Conservation (phyloP, 208 protist species). For the Spironucleus salmonicida region DNA sequence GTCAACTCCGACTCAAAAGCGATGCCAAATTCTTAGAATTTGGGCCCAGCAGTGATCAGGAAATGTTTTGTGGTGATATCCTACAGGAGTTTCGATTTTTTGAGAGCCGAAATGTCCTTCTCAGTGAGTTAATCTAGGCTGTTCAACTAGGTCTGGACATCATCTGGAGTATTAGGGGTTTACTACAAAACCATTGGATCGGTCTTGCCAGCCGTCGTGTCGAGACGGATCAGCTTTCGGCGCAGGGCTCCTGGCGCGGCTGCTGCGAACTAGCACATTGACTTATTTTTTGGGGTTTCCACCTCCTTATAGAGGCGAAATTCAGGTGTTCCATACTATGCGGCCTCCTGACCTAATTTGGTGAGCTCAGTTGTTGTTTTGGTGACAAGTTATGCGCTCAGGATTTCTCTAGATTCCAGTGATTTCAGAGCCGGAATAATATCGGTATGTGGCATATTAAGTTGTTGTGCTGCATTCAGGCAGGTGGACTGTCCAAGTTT, state of each 20-base stretch:
- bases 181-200: too few relatives aligned
- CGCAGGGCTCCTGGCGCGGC: not conserved
- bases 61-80: not conserved
- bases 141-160: too few relatives aligned
- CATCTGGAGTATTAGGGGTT: too few relatives aligned
- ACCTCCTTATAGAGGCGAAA: not conserved
- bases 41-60: not conserved
- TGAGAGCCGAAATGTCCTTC: not conserved
- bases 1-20: not conserved
- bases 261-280: not conserved
- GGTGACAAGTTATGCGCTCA: not conserved
- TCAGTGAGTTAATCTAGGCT: not conserved
- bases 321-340: not conserved
- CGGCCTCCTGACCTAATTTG: not conserved
- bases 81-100: not conserved
- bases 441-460: not conserved
- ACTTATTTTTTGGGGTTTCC: not conserved
- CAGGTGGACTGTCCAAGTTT: too few relatives aligned
- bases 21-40: too few relatives aligned
- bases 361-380: not conserved
- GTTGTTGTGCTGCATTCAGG: not conserved
- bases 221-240: not conserved
- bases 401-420: not conserved
- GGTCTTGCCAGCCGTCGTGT: too few relatives aligned
- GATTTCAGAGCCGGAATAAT: conserved; percentile 3